These are phyloP conservation scores for Pyronema domesticum DNA, from an alignment of 495 filamentous ascomycete species.

Conservation along the genomic window DNA sequence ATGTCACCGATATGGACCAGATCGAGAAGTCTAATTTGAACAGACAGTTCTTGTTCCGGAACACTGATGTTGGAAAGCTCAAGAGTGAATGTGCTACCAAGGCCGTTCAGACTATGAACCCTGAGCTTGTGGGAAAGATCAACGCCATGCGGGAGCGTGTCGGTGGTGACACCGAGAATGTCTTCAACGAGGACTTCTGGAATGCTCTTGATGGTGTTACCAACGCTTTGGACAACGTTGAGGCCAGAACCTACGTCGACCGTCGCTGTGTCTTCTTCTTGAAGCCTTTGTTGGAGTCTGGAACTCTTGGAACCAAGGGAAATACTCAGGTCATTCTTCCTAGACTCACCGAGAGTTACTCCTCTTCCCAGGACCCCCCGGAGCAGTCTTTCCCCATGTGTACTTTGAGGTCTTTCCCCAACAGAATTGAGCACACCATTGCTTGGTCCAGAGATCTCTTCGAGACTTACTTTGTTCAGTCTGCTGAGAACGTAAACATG, in stretches of 20 bases:
- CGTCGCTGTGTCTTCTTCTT: slow-evolving; percentile 96
- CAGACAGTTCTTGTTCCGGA: slow-evolving; percentile 88
- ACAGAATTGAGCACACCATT: slow-evolving; percentile 97
- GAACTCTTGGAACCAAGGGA: slow-evolving; percentile 93
- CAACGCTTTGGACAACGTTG: slow-evolving; percentile 94
- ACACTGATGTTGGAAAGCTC: slow-evolving; percentile 83
- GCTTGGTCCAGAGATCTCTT: slow-evolving; percentile 95
- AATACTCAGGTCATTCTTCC: slow-evolving; percentile 94
- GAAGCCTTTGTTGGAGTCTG: slow-evolving; percentile 89
- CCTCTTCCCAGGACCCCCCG: slow-evolving; percentile 92
- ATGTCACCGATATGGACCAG: slow-evolving; percentile 89
- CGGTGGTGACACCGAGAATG: slow-evolving; percentile 75
- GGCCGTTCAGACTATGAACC: slow-evolving; percentile 87
- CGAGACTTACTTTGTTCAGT: slow-evolving; percentile 80
- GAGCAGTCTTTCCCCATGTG: slow-evolving; percentile 99
- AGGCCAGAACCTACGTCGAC: slow-evolving; percentile 94
- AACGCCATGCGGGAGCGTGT: slow-evolving; percentile 74
- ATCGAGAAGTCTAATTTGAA: slow-evolving; percentile 99
- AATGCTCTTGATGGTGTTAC: slow-evolving; percentile 75
- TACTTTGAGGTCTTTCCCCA: slow-evolving; percentile 92
- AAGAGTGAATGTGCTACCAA: slow-evolving; percentile 92
- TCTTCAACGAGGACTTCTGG: slow-evolving; percentile 96
- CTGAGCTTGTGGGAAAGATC: slow-evolving; percentile 72
- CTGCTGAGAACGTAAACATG: slow-evolving; percentile 85
- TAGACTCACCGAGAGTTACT: slow-evolving; percentile 86